Base-by-base conservation (phyloP, 768 basidiomycete species). In the Hydnomerulius pinastri region DNA sequence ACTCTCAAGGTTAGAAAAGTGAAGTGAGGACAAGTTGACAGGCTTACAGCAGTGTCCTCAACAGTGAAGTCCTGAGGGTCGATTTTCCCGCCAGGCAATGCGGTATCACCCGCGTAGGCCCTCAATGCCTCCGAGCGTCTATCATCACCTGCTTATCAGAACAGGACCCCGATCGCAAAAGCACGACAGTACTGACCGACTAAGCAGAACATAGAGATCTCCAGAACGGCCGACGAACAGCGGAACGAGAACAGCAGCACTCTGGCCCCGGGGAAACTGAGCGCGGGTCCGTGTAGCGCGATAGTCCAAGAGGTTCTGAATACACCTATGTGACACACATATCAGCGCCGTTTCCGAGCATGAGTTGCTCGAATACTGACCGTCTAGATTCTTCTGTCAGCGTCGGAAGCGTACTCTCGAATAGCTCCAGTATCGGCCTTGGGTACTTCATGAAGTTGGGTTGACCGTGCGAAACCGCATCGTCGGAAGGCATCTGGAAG, bases 61-160 rank as follows among this genome's bases (percentile, higher is more conserved):
- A 85, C 71, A 33, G 79, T 82, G 54, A 59, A 64, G 64, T 95
- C 92, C 33, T 71, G 74, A 2, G 73, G 71, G 13, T 96, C 92
- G 6, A 85, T 77, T 63, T 85, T 91, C 0, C 93, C 92, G 6
- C 93, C 92, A 0, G 92, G 93, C 4, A 96, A 70, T 1, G 90
- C 87, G 0, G 93, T 96, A 64, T 95, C 93, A 0, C 90, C 90
- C 1, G 92, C 88, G 59, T 89, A 96, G 8, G 85, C 77, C 30
- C 83, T 74, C 57, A 96, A 71, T 3, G 80, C 80, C 0, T 85
- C 76, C 2, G 92, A 83, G 2, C 92, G 84, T 53, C 92, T 95
- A 37, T 18, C 20, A 30, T 11, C n/a, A 36, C 1, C 5, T 11
- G 6, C 12, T 27, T 13, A 38, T 30, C 32, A 37, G 17, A 13